Evolutionary conservation across 2,329 filamentous ascomycete species (phyloP), one percentile per base, ranked within the genome.

Genomic region (Rhinocladiella mackenziei): DNA sequence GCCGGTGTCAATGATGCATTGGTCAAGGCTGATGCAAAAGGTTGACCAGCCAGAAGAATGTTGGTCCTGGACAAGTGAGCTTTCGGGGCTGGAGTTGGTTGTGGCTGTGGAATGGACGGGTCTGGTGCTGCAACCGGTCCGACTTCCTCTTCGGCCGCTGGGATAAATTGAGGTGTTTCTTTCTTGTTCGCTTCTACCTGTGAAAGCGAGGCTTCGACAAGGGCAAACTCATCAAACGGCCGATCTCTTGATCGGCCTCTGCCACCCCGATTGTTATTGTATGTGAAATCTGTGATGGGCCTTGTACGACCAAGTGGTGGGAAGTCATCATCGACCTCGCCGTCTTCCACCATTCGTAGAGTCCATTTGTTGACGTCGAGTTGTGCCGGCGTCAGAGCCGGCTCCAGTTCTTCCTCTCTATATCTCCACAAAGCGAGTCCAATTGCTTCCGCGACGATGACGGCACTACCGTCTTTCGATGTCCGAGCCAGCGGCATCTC

Each of bases 301-400:
- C 75, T 71, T 15, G 72, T 76, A 23, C 78, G 70, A 7, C 68
- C 71, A 22, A 83, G 62, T 1, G 79, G 71, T 4, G 79, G 78
- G 51, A 83, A 83, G 56, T 83, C 80, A 56, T 77, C 79, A 47
- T 83, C 80, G 2, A 83, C 75, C 56, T 83, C 80, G 4, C 77
- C 80, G 54, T 83, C 80, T 54, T 83, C 80, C 6, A 81, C 77
- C 74, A 83, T 82, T n/a, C 80, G 71, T 40, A 83, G 62, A 18
- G 77, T 76, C 80, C 80, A 83, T 46, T 71, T 68, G 54, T 83
- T 82, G 46, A 82, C 75, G 42, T 75, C 78, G 41, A 74, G 62
- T 51, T 79, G 76, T 18, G 70, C 67, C 2, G 63, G 63, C 5
- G 70, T 64, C 7, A 83, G 64, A 1, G 69, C 52, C 6, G 79